Conservation (phyloP, 1,139 yeast genomes). For the Debaryomyces udenii region DNA sequence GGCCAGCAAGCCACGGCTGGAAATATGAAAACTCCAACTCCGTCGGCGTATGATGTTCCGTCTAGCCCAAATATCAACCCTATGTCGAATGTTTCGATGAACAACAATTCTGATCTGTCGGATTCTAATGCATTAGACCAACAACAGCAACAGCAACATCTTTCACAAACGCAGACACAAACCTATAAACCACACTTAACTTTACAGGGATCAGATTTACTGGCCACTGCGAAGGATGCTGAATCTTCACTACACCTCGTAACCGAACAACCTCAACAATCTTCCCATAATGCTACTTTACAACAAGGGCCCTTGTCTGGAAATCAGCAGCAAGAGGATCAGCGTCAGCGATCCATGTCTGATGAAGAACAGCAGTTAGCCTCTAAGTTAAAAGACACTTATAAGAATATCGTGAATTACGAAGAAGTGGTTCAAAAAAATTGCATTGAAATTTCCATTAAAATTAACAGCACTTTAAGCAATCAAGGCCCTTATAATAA, state of each 20-base stretch:
- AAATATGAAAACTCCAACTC: slow-evolving; percentile 43
- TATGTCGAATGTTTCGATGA: slow-evolving; percentile 30
- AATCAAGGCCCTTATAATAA: slow-evolving; percentile 22
- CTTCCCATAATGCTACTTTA: slow-evolving; percentile 11
- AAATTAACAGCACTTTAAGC: slow-evolving; percentile 42
- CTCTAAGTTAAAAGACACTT: slow-evolving; percentile 71
- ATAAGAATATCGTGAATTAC: slow-evolving; percentile 64
- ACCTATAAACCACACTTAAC: slow-evolving; percentile 11
- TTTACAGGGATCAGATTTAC: slow-evolving; percentile 1
- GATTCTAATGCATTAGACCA: slow-evolving; percentile 32
- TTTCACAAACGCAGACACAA: slow-evolving; percentile 1
- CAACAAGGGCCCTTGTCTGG: slow-evolving; percentile 11
- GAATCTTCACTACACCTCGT: neutral
- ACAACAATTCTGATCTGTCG: slow-evolving; percentile 46
- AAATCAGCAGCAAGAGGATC: slow-evolving; percentile 17
- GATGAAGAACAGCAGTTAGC: slow-evolving; percentile 75
- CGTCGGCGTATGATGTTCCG: slow-evolving; percentile 47
- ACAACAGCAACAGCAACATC: slow-evolving; percentile 13
- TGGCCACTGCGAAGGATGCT: neutral
- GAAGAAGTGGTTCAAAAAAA: slow-evolving; percentile 73
- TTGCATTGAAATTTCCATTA: slow-evolving; percentile 57
- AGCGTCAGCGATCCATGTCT: slow-evolving; percentile 40
- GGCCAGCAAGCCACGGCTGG: neutral
- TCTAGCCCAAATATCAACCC: slow-evolving; percentile 41
- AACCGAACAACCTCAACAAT: neutral